Evolutionary conservation across 495 filamentous ascomycete species (phyloP).

Genomic region (Aspergillus kassunensis): DNA sequence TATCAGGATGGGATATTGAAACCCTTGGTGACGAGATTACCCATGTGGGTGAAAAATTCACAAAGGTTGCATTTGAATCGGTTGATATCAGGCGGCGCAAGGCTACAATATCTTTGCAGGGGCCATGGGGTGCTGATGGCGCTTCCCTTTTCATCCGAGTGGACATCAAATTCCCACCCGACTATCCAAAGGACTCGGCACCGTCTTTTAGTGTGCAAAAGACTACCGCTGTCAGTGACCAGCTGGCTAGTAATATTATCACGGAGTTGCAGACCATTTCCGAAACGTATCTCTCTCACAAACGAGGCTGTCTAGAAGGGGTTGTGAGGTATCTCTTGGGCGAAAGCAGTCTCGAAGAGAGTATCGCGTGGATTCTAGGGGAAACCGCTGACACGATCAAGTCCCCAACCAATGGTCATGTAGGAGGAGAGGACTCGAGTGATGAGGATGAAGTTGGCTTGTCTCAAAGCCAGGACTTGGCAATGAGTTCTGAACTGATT

Average conservation of each 20-base stretch:
- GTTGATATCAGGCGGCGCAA: constrained; percentile 73
- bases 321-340: constrained; percentile 80
- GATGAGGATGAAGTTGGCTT: constrained; percentile 77
- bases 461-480: constrained; percentile 49
- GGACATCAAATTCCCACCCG: constrained; percentile 70
- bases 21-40: constrained; percentile 84
- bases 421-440: constrained; percentile 70
- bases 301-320: constrained; percentile 77
- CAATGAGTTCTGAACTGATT: constrained; percentile 50
- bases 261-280: constrained; percentile 68
- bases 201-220: constrained; percentile 72
- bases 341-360: constrained; percentile 72
- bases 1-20: constrained; percentile 73
- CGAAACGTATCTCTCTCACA: constrained; percentile 60
- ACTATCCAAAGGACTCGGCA: constrained; percentile 65
- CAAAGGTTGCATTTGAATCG: constrained; percentile 82
- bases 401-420: constrained; percentile 49
- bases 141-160: constrained; percentile 72
- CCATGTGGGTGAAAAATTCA: constrained; percentile 74
- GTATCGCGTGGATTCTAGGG: constrained; percentile 60
- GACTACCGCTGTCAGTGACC: constrained; percentile 70
- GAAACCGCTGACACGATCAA: constrained; percentile 45
- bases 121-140: constrained; percentile 76
- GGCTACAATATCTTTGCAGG: constrained; percentile 72
- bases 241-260: constrained; percentile 58